Evolutionary conservation across 805 yeast genomes (phyloP).

Genomic region (Cyberlindnera nakhonratchasimensis): DNA sequence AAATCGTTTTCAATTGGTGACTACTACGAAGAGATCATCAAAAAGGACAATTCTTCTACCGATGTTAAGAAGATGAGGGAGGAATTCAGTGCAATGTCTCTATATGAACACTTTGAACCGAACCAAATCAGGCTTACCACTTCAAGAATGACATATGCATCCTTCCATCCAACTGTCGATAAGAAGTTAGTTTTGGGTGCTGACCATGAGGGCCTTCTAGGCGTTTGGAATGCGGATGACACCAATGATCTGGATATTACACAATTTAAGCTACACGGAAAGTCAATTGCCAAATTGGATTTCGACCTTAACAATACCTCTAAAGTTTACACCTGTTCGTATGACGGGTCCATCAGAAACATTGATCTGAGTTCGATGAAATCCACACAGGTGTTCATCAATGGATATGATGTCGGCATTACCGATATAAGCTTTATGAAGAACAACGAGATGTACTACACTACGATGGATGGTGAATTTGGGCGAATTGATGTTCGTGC

Average conservation of each 20-base stretch:
- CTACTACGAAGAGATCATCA: constrained; percentile 53
- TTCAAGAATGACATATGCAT: constrained; percentile 69
- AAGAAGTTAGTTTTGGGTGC: constrained; percentile 76
- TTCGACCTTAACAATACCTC: constrained; percentile 48
- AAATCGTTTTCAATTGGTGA: constrained; percentile 60
- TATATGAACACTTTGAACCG: constrained; percentile 60
- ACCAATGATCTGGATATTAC: constrained; percentile 49
- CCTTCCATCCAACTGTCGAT: constrained; percentile 69
- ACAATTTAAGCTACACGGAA: constrained; percentile 71
- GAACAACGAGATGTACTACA: constrained; percentile 57
- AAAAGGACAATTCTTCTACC: constrained; percentile 34
- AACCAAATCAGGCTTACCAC: constrained; percentile 63
- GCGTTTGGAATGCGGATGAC: constrained; percentile 74
- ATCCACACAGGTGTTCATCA: constrained; percentile 59
- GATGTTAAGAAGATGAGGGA: constrained; percentile 47
- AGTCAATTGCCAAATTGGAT: constrained; percentile 62
- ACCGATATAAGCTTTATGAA: constrained; percentile 68
- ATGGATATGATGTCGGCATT: constrained; percentile 58
- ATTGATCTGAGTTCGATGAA: constrained; percentile 62
- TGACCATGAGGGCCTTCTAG: constrained; percentile 82
- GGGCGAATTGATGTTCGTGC: constrained; percentile 68
- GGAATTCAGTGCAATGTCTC: constrained; percentile 46
- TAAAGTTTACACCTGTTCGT: constrained; percentile 66
- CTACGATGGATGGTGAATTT: constrained; percentile 80
- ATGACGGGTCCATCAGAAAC: constrained; percentile 82